Conservation (phyloP, 768 basidiomycete species). For the Tricholoma matsutake region DNA sequence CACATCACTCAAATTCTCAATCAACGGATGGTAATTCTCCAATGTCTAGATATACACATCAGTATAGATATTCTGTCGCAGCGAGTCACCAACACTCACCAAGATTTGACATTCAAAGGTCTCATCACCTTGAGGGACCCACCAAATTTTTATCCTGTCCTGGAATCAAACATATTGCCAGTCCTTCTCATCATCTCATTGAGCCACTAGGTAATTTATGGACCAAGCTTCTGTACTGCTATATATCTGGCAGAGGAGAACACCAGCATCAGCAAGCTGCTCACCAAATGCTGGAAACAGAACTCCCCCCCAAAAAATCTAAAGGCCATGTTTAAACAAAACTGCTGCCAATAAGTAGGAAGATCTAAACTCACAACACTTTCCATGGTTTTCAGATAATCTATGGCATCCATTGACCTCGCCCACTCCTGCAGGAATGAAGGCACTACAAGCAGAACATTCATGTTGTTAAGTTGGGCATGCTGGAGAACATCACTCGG, state of each 20-base stretch:
- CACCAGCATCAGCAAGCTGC: conserved; percentile 6
- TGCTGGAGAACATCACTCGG: conserved; percentile 38
- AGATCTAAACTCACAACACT: conserved; percentile 8
- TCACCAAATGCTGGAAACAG: conserved; percentile 10
- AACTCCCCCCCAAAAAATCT: conserved; percentile 11
- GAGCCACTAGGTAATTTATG: background rate
- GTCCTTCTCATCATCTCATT: conserved; percentile 16
- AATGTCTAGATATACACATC: conserved; percentile 25
- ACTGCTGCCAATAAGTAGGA: too few relatives aligned
- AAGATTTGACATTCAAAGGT: conserved; percentile 31
- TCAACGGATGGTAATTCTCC: conserved; percentile 21
- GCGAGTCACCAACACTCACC: conserved; percentile 25
- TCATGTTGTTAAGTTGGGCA: conserved; percentile 23
- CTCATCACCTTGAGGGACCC: conserved; percentile 27
- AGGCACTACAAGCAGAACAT: conserved; percentile 33
- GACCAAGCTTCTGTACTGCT: conserved; percentile 16
- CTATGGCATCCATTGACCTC: conserved; percentile 20
- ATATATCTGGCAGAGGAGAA: conserved; percentile 8
- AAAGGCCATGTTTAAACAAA: too few relatives aligned
- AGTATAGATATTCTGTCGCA: too few relatives aligned
- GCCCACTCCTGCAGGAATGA: conserved; percentile 37
- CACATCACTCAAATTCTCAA: conserved; percentile 32
- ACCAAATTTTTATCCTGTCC: conserved; percentile 16
- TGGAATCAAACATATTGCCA: conserved; percentile 9
- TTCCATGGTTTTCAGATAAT: conserved; percentile 8